Evolutionary conservation across 306 rosid species (phyloP), one percentile per base, ranked within the genome.

Genomic region (Fragaria iinumae): DNA sequence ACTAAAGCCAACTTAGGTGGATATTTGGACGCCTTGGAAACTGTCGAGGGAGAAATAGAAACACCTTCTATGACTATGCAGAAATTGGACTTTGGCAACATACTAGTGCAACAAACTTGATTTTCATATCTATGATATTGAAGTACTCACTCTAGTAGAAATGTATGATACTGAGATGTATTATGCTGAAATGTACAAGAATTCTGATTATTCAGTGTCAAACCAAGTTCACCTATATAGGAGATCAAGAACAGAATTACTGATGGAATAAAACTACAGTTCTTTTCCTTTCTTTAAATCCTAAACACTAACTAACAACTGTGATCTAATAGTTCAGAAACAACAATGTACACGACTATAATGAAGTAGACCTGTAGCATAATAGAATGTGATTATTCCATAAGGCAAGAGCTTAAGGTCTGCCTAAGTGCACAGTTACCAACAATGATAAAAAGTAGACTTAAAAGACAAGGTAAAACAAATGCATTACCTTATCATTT

Each of bases 401-500:
- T 16, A 49, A 29, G 10, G 8, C 74, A 29, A 50, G 43, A 13
- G 60, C 3, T 49, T 49, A 29, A 34, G 64, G 48, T 50, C 75
- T 34, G 62, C 48, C 25, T 32, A 71, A 9, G 44, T 49, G 10
- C 57, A 70, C 21, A 16, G 34, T 49, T 50, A 14, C 4, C n/a
- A 52, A 10, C 65, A 52, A 53, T 72, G 36, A 13, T 21, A 39
- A 55, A 62, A 62, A 36, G 8, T 1, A 55, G 21, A 14, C 34
- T 49, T 23, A 68, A 41, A 16, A 45, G 73, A 29, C 4, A 27
- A 69, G 4, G 23, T 32, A 38, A 65, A 16, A 16, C 69, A 34
- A 11, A 72, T 13, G 50, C 38, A 55, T 73, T 73, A 38, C 67
- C 67, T 56, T 55, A 5, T 55, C 75, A 34, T 55, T 16, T 72